Percentiles rank a stretch among this genome's conserved stretches.
Conservation (phyloP, 495 filamentous ascomycete species). For the Evernia prunastri region DNA sequence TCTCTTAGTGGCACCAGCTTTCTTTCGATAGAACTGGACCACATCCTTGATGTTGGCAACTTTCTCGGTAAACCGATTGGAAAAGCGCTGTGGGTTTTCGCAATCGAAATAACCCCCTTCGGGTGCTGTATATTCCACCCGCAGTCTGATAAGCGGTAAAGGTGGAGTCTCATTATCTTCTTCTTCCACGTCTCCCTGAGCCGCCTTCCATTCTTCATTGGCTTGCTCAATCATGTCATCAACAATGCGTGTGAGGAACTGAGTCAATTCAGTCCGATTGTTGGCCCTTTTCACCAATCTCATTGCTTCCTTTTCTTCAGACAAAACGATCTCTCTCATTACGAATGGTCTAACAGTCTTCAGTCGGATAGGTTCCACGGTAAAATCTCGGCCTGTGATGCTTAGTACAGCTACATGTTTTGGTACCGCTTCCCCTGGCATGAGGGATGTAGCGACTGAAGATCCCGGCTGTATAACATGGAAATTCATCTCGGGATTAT, state of each 20-base stretch:
- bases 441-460: conserved; percentile 87
- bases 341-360: conserved; percentile 89
- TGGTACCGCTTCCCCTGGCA: conserved; percentile 80
- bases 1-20: conserved; percentile 42
- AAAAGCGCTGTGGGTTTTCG: conserved; percentile 95
- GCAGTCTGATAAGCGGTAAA: conserved; percentile 76
- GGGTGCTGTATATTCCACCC: conserved; percentile 84
- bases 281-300: conserved; percentile 71
- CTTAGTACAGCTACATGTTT: conserved; percentile 86
- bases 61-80: conserved; percentile 81
- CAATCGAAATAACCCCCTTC: conserved; percentile 82
- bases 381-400: conserved; percentile 76
- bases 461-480: conserved; percentile 97
- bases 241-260: conserved; percentile 67
- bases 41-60: conserved; percentile 95
- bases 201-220: conserved; percentile 66
- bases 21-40: conserved; percentile 87
- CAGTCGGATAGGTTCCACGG: conserved; percentile 71
- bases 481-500: conserved; percentile 81
- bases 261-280: conserved; percentile 73
- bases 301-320: conserved; percentile 68
- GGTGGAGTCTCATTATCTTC: conserved; percentile 55
- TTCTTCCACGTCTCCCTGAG: conserved; percentile 54
- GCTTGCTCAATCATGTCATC: conserved; percentile 83
- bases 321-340: conserved; percentile 72